Evolutionary conservation across 257 asterid genomes (phyloP), one percentile per base, ranked within the genome.

Genomic region (Solanum piurae): DNA sequence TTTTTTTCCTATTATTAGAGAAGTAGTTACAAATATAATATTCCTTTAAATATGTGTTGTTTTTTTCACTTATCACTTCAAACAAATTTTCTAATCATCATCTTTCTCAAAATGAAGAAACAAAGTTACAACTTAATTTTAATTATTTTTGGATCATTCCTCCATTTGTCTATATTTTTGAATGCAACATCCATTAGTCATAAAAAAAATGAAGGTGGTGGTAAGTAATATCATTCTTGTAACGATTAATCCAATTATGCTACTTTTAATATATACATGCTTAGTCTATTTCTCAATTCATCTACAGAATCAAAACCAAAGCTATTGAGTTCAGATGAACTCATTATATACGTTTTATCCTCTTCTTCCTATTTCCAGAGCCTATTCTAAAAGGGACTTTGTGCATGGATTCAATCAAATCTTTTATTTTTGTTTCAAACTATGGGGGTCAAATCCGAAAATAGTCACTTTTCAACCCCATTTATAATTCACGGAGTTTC

Each of bases 171-270:
- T 64, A 18, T 92, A 55, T 64, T 92, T 86, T 31, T 87, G 66
- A 88, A 72, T 79, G 72, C 91, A 88, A 92, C 89, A 52, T 83
- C 89, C 60, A 86, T 83, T 77, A 69, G 86, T 42, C 93, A 94
- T 80, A 94, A 92, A 90, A 95, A 93, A 25, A n/a, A 11, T 91
- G 91, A 93, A 64, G 33, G 31, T 91, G 91, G 86, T 38, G 93
- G 98, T 52, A 82, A 33, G 71, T 82, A 82, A 82, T 82, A 34
- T 2, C 44, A 18, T 82, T 31, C 11, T 49, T 64, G 12, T 60
- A 60, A 60, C 64, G 62, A 18, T 55, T 55, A 55, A 13, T 14
- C 23, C 37, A 68, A 68, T 68, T 68, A 68, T 68, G 40, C 12
- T 14, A 31, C n/a, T 34, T 34, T 18, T 9, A 34, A 34, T 73